A percentile compares a stretch with the other conserved stretches of the same genome.
Conservation (phyloP, 257 asterid genomes). For the Lantana camara region DNA sequence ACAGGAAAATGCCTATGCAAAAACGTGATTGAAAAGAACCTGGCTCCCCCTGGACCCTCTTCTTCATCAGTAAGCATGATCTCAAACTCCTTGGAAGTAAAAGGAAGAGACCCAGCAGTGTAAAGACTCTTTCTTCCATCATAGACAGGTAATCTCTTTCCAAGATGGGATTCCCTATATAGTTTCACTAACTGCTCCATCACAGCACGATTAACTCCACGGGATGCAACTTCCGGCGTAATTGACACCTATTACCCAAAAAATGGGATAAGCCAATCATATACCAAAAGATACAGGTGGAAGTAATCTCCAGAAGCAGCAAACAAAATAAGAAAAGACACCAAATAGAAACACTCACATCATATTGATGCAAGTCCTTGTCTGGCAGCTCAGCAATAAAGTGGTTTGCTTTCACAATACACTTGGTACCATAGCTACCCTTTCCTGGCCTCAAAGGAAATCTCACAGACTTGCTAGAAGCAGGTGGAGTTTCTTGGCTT, state of each 20-base stretch:
- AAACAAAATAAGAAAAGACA: background rate
- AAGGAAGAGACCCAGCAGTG: constrained; percentile 96
- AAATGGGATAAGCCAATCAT: background rate
- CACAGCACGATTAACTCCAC: constrained; percentile 91
- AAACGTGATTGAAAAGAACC: constrained; percentile 40
- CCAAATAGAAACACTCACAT: constrained; percentile 47
- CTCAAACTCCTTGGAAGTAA: constrained; percentile 64
- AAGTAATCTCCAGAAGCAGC: background rate
- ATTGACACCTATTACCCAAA: constrained; percentile 63
- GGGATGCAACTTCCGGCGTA: constrained; percentile 78
- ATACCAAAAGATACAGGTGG: background rate
- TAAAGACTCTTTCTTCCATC: constrained; percentile 95
- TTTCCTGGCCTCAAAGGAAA: constrained; percentile 92
- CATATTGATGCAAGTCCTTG: constrained; percentile 93
- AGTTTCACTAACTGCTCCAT: constrained; percentile 72
- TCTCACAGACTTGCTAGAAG: constrained; percentile 81
- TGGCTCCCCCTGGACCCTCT: constrained; percentile 62
- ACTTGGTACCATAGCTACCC: constrained; percentile 68
- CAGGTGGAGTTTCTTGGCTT: constrained; percentile 58
- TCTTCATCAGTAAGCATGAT: constrained; percentile 78
- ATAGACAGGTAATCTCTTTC: constrained; percentile 92
- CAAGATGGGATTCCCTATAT: constrained; percentile 78
- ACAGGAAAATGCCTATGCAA: background rate
- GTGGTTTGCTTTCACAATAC: constrained; percentile 93
- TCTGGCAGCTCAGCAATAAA: constrained; percentile 90